Evolutionary conservation across 441 rosid genomes (phyloP).

Genomic region (Geranium incanum): DNA sequence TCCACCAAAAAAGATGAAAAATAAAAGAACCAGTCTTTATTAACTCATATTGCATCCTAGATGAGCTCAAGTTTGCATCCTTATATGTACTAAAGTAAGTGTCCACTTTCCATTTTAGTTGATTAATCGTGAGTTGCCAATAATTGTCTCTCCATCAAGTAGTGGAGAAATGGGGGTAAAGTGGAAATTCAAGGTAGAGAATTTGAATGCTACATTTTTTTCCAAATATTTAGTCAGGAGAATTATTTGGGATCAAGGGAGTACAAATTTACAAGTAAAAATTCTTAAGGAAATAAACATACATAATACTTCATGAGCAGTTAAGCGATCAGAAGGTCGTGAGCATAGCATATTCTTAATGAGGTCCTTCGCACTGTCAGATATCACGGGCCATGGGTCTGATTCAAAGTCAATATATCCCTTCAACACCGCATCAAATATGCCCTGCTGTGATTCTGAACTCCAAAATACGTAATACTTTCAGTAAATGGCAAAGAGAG

Average conservation of each 20-base stretch:
- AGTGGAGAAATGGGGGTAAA: background rate
- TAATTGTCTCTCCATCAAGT: background rate
- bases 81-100: background rate
- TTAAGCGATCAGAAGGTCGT: conserved; percentile 72
- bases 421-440: conserved; percentile 87
- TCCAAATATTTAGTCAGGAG: background rate
- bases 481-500: conserved; percentile 17
- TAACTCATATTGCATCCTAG: background rate
- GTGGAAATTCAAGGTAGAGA: background rate
- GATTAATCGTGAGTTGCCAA: background rate
- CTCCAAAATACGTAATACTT: conserved; percentile 1
- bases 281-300: conserved; percentile 24
- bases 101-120: background rate
- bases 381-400: conserved; percentile 90
- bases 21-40: background rate
- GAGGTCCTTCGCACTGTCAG: conserved; percentile 76
- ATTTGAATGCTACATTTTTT: background rate
- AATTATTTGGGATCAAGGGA: background rate
- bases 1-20: background rate
- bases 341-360: conserved; percentile 74
- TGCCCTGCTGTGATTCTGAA: conserved; percentile 92
- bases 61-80: background rate
- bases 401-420: conserved; percentile 84
- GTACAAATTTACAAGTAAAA: background rate
- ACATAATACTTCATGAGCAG: conserved; percentile 86